phyloP scores from a whole-genome alignment of 2,329 filamentous ascomycete species.

The Talaromyces sp. region DNA sequence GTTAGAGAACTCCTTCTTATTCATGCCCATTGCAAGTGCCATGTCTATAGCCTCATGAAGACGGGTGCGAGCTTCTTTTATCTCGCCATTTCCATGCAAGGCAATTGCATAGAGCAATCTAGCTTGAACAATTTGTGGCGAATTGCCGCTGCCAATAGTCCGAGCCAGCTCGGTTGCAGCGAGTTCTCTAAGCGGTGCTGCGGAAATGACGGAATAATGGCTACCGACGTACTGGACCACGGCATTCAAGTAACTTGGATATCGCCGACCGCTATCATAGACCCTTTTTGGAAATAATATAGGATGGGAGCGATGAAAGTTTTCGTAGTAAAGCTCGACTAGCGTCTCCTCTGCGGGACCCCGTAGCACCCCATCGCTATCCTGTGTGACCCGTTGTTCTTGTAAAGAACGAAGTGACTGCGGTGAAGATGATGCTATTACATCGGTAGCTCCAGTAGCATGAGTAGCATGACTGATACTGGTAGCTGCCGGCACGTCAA shows the following conservation, averaged over 20 bases:
- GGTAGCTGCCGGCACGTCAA: not conserved
- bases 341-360: conserved; percentile 5
- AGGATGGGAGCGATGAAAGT: conserved; percentile 15
- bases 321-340: conserved; percentile 17
- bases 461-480: not conserved
- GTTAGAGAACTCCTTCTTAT: conserved; percentile 8
- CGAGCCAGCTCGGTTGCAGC: conserved; percentile 1
- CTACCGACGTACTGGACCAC: conserved; percentile 16
- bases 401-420: conserved; percentile 5
- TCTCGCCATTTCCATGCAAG: conserved; percentile 11
- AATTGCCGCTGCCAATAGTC: not conserved
- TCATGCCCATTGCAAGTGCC: conserved; percentile 11
- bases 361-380: not conserved
- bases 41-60: conserved; percentile 38
- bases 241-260: conserved; percentile 11
- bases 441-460: not conserved
- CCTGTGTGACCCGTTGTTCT: not conserved
- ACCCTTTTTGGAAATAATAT: conserved; percentile 11
- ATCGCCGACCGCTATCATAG: conserved; percentile 12
- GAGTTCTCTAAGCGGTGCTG: not conserved
- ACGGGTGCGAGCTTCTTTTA: conserved; percentile 6
- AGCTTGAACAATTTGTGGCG: conserved; percentile 8
- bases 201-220: conserved; percentile 15
- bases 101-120: conserved; percentile 16
- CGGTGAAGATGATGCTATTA: conserved; percentile 1